Percentiles rank a stretch among this genome's conserved stretches.
These are phyloP conservation scores for Gossypium sturtianum DNA, from an alignment of 345 rosid species.

Conservation along the genomic window DNA sequence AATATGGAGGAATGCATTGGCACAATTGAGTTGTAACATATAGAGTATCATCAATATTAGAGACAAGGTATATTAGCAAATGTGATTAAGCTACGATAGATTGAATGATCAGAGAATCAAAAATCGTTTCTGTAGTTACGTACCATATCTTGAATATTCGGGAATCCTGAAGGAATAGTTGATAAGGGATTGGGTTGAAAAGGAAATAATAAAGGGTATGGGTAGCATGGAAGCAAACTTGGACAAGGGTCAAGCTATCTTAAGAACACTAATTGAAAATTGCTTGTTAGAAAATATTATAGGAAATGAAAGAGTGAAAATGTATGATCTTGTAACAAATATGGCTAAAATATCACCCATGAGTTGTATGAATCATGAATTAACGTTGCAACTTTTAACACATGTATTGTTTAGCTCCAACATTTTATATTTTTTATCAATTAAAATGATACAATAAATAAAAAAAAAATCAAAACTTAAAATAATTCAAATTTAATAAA, in stretches of 20 bases:
- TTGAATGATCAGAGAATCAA: constrained; percentile 8
- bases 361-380: neutral
- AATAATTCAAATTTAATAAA: too few species aligned
- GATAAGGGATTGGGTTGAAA: neutral
- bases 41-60: too few species aligned
- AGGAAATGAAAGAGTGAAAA: neutral
- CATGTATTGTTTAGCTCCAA: too few species aligned
- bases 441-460: too few species aligned
- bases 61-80: neutral
- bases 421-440: too few species aligned
- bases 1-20: neutral
- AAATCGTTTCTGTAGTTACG: constrained; percentile 15
- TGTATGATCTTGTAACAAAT: constrained; percentile 25
- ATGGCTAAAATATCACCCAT: constrained; percentile 16
- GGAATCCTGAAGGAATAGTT: neutral
- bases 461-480: too few species aligned
- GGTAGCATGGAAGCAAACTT: neutral
- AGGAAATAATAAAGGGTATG: constrained; percentile 7
- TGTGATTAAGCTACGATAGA: constrained; percentile 7
- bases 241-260: constrained; percentile 4
- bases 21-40: neutral
- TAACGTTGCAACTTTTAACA: neutral
- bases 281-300: constrained; percentile 11
- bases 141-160: neutral
- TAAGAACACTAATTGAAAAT: constrained; percentile 13